Base-by-base conservation (phyloP, 2,329 filamentous ascomycete genomes). In the Elsinoe batatas region DNA sequence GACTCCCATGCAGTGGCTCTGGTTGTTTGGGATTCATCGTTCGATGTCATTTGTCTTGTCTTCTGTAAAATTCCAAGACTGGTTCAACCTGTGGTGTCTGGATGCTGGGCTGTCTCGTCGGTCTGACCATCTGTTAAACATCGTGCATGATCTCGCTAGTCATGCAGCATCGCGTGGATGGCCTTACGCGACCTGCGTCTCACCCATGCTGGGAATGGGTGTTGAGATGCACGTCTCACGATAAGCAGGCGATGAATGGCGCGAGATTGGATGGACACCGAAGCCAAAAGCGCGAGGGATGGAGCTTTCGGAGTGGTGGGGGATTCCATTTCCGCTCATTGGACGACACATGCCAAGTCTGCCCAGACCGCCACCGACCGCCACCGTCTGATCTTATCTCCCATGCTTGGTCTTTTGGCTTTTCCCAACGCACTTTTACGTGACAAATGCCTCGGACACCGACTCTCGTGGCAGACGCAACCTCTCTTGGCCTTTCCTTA, bases 391-490 rank as follows among this genome's bases (percentile, higher is more conserved):
- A 11, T 49, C 44, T 49, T 35, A 49, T 49, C 33, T 36, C n/a
- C 44, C 26, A 33, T 49, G 44, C 44, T 49, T 49, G 26, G 43
- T 30, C 43, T 30, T n/a, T 3, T 30, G 26, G 26, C 26, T 30
- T 30, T 30, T 30, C 8, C 26, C 26, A 3, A 30, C 26, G 7
- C 26, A 30, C 7, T 30, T 30, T 30, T 30, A 30, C 26, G 26
- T 30, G 26, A 30, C 7, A 30, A 8, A 5, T 30, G 33, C 32
- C 33, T 51, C 47, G 47, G 47, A 51, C 47, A 51, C 33, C 47
- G 47, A 51, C 47, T 51, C 30, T 38, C 46, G 13, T 51, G 47
- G 47, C 47, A 51, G 47, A 51, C 35, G 47, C 47, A 51, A 38
- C 33, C 4, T 38, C 32, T 36, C 35, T 38, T 38, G 26, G 32